Evolutionary conservation across 176 grass and related monocot genomes (phyloP).

Genomic region (barley (Hordeum vulgare)): MorexV3_pseudomolecules_assembly NC_058520.1:553189186-553189685

Average conservation of each 20-base stretch:
- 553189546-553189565: not conserved
- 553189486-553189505: not conserved
- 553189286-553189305: not conserved
- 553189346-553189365: not conserved
- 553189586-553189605: conserved; percentile 4
- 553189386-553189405: not conserved
- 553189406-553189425: not conserved
- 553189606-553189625: conserved; percentile 1
- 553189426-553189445: not conserved
- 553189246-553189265: not conserved
- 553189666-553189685: not conserved
- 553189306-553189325: not conserved
- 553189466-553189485: not conserved
- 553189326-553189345: not conserved
- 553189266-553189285: not conserved
- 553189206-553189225: too few species aligned
- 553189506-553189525: not conserved
- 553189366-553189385: not conserved
- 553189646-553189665: conserved; percentile 12
- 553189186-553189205: too few species aligned
- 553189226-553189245: too few species aligned
- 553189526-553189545: not conserved
- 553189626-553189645: not conserved
- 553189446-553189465: not conserved
- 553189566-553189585: not conserved